Conservation (phyloP, 2,329 filamentous ascomycete genomes). For the Aureobasidium namibiae region DNA sequence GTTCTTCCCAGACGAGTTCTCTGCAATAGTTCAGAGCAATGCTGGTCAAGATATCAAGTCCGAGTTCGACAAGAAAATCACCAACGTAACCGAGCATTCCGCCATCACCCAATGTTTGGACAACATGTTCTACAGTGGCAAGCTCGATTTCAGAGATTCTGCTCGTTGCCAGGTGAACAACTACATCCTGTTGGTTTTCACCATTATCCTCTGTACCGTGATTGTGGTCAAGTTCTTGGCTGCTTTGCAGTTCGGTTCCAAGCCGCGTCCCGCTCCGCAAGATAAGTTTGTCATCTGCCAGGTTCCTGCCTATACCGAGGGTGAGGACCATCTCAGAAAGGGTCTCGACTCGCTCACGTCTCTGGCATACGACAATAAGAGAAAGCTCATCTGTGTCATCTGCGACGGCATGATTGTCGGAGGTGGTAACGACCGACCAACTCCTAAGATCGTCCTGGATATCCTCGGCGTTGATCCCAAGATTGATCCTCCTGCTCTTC, state of each 20-base stretch:
- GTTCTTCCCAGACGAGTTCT: conserved; percentile 64
- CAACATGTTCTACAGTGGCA: conserved; percentile 74
- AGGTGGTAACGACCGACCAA: conserved; percentile 90
- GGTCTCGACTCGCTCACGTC: conserved; percentile 91
- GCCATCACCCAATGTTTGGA: conserved; percentile 72
- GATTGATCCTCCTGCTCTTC: conserved; percentile 85
- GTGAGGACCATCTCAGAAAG: conserved; percentile 87
- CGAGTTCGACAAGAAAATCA: conserved; percentile 44
- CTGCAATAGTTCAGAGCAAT: conserved; percentile 62
- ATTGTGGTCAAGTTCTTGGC: conserved; percentile 85
- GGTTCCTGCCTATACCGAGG: conserved; percentile 95
- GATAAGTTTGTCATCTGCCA: conserved; percentile 99
- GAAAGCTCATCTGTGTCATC: conserved; percentile 91
- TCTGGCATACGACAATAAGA: conserved; percentile 94
- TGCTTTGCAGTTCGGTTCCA: conserved; percentile 87
- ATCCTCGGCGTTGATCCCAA: conserved; percentile 96
- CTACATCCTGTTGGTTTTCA: conserved; percentile 80
- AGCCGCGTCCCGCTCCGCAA: conserved; percentile 78
- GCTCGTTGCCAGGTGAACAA: conserved; percentile 79
- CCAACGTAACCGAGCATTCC: conserved; percentile 29
- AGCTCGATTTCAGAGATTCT: conserved; percentile 72
- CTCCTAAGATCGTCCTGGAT: conserved; percentile 94
- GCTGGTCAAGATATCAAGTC: conserved; percentile 71
- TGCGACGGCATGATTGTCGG: conserved; percentile 97
- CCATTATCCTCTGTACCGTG: conserved; percentile 71